Evolutionary conservation across 2,329 filamentous ascomycete species (phyloP).

Genomic region (Decorospora gaudefroyi): DNA sequence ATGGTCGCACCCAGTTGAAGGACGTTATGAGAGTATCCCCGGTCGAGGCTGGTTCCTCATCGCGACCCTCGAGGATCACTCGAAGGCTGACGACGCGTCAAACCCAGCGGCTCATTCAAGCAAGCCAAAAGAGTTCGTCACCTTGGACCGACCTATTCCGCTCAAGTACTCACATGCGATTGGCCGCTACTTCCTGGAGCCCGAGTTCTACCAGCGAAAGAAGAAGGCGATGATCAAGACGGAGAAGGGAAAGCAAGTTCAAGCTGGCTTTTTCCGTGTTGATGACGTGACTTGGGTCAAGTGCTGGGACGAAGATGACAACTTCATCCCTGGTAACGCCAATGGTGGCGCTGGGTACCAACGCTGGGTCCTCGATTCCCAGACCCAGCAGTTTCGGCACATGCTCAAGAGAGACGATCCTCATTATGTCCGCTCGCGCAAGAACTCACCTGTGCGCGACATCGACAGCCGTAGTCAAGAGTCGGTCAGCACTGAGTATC

Average conservation of each 20-base stretch:
- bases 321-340: slow-evolving; percentile 55
- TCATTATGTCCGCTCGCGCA: slow-evolving; percentile 35
- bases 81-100: slow-evolving; percentile 24
- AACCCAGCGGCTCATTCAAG: slow-evolving; percentile 22
- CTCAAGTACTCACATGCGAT: slow-evolving; percentile 57
- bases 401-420: slow-evolving; percentile 49
- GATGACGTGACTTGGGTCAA: slow-evolving; percentile 58
- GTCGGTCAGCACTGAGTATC: slow-evolving; percentile 38
- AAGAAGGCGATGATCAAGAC: slow-evolving; percentile 49
- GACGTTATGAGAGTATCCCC: slow-evolving; percentile 56
- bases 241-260: slow-evolving; percentile 46
- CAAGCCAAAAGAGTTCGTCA: slow-evolving; percentile 28
- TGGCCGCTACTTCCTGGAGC: slow-evolving; percentile 55
- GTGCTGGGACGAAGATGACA: slow-evolving; percentile 55
- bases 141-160: slow-evolving; percentile 38
- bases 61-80: slow-evolving; percentile 44
- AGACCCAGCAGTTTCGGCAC: slow-evolving; percentile 46
- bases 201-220: slow-evolving; percentile 55
- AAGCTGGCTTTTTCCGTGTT: slow-evolving; percentile 55
- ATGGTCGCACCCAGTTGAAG: slow-evolving; percentile 54
- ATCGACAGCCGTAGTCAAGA: slow-evolving; percentile 32
- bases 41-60: slow-evolving; percentile 57
- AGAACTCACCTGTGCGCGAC: slow-evolving; percentile 30
- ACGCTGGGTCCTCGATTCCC: slow-evolving; percentile 54
- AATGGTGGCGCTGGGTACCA: slow-evolving; percentile 44